Percentiles rank a stretch among this genome's conserved stretches.
These are phyloP conservation scores for Hymenoscyphus repandus DNA, from an alignment of 2,329 filamentous ascomycete species.

Conservation along the genomic window DNA sequence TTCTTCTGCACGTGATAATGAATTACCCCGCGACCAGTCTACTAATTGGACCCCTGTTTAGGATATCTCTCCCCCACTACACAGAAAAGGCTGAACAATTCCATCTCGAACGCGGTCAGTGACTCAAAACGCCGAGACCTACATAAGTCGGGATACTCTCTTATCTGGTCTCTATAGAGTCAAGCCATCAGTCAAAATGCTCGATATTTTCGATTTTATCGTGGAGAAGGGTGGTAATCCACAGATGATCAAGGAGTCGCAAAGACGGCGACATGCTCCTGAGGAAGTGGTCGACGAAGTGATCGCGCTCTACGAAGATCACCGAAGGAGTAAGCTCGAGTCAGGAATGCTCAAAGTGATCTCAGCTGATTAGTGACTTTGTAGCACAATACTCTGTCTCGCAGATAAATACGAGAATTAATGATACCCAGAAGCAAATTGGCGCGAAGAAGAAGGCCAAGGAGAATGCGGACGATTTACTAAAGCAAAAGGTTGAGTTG, in stretches of 20 bases:
- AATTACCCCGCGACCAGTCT: constrained; percentile 1
- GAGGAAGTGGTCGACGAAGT: constrained; percentile 88
- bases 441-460: constrained; percentile 91
- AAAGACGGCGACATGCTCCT: constrained; percentile 73
- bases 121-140: constrained; percentile 3
- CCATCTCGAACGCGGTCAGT: not conserved
- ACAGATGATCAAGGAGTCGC: constrained; percentile 86
- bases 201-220: constrained; percentile 75
- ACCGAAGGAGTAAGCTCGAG: constrained; percentile 59
- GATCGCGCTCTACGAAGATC: constrained; percentile 80
- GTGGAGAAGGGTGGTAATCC: constrained; percentile 86
- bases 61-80: constrained; percentile 5
- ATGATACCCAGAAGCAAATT: constrained; percentile 84
- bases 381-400: constrained; percentile 69
- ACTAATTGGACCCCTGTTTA: constrained; percentile 3
- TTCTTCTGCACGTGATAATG: not conserved
- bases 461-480: constrained; percentile 76
- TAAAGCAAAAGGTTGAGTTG: constrained; percentile 71
- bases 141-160: not conserved
- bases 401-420: constrained; percentile 79
- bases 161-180: not conserved
- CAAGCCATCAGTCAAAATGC: constrained; percentile 44
- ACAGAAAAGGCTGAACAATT: constrained; percentile 4
- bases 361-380: constrained; percentile 8
- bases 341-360: not conserved